Evolutionary conservation across 1,284 basidiomycete species (phyloP), one percentile per base, ranked within the genome.

Genomic region (Leccinum subrobustum): DNA sequence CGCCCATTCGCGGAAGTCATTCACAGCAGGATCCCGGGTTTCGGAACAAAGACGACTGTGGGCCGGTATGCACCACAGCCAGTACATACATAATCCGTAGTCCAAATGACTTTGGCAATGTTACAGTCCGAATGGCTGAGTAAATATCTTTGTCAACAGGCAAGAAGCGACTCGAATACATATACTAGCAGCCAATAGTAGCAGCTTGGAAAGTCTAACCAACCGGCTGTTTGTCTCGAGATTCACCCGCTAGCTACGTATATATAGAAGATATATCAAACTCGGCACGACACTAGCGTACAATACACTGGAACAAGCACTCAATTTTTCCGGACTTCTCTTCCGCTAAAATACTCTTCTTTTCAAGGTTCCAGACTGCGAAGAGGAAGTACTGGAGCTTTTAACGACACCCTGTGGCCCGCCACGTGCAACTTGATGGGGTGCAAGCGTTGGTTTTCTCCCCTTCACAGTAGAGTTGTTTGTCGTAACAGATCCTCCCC

Each of bases 341-440:
- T 52, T 47, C 53, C 7, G 18, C 54, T 68, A 71, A n/a, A 54
- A 56, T 23, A 31, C 57, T 48, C 63, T 70, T 57, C 65, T 64
- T 53, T 53, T 69, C 59, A 61, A 48, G 51, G 63, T 67, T 44
- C 63, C 71, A 55, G 68, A 70, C 69, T 63, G 70, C 42, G 70
- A 70, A 62, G 69, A 68, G 37, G 64, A 64, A 48, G 72, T 60
- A 8, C 66, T 74, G 18, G 63, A 60, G 29, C 57, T 73, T 63
- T 66, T 67, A 11, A 48, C 11, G 12, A 64, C 35, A 9, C 56
- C 59, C 37, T 67, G 73, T 12, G 59, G 37, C 11, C 52, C 58
- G 14, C 60, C 54, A 12, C 62, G 59, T 47, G 29, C 14, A 35
- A 37, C 47, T 25, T 62, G 72, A 56, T 64, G 66, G 9, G 65